Evolutionary conservation across 2,329 filamentous ascomycete species (phyloP).

Genomic region (Gaeumannomyces sp.): DNA sequence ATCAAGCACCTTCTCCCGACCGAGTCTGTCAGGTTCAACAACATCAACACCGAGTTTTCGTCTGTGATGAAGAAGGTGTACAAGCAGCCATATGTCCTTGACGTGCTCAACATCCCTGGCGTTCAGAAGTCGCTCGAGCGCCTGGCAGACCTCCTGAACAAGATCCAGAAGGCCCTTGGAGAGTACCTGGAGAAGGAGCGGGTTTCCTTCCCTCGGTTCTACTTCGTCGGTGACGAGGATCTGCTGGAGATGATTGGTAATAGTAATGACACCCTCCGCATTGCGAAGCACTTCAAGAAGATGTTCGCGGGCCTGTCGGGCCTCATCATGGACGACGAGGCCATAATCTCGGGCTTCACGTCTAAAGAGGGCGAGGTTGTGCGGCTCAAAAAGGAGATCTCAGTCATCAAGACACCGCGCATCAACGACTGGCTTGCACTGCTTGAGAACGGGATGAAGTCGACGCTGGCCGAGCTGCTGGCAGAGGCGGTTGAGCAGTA

Average conservation of each 20-base stretch:
- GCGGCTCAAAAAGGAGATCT: conserved; percentile 82
- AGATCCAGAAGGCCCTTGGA: conserved; percentile 97
- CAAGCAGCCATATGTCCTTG: conserved; percentile 90
- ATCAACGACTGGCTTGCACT: conserved; percentile 99
- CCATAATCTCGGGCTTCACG: conserved; percentile 82
- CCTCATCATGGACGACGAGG: conserved; percentile 83
- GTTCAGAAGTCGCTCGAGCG: conserved; percentile 95
- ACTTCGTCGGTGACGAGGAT: conserved; percentile 98
- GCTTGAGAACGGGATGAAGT: conserved; percentile 88
- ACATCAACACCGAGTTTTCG: conserved; percentile 98
- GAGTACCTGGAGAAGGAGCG: conserved; percentile 98
- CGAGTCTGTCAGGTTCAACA: conserved; percentile 94
- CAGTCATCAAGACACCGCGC: conserved; percentile 83
- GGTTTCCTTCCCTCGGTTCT: conserved; percentile 96
- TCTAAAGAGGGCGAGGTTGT: conserved; percentile 94
- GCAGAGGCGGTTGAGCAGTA: conserved; percentile 82
- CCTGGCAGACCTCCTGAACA: conserved; percentile 93
- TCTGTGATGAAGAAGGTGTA: conserved; percentile 99
- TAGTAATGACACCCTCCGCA: conserved; percentile 92
- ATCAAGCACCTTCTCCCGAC: conserved; percentile 97
- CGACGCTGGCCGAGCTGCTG: conserved; percentile 83
- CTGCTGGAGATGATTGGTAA: conserved; percentile 98
- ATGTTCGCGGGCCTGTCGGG: conserved; percentile 98
- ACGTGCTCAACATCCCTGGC: conserved; percentile 91
- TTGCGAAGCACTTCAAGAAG: conserved; percentile 98